Evolutionary conservation across 257 asterid species (phyloP).

Genomic region (Scutellaria barbata): DNA sequence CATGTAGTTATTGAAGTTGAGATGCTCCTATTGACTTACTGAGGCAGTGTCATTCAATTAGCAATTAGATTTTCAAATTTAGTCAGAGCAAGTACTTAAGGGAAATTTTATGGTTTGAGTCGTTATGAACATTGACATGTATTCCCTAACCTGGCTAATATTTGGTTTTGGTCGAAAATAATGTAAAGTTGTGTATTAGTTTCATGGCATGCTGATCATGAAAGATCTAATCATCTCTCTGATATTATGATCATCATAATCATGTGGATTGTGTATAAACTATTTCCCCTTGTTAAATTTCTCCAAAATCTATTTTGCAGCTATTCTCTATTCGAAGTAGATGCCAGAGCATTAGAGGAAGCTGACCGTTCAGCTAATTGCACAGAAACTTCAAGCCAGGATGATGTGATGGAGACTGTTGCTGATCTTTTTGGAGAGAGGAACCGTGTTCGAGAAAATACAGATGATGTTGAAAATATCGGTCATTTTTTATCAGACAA

Average conservation of each 20-base stretch:
- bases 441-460: slow-evolving; percentile 32
- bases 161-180: not conserved
- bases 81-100: not conserved
- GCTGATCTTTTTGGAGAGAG: slow-evolving; percentile 33
- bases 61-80: not conserved
- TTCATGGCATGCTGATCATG: slow-evolving; percentile 18
- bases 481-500: slow-evolving; percentile 27
- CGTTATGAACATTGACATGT: not conserved
- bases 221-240: not conserved
- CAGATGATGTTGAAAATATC: slow-evolving; percentile 12
- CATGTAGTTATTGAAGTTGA: slow-evolving; percentile 13
- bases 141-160: not conserved
- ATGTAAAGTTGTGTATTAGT: not conserved
- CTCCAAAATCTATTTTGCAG: slow-evolving; percentile 39
- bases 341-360: slow-evolving; percentile 32
- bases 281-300: slow-evolving; percentile 4
- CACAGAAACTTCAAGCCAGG: slow-evolving; percentile 33
- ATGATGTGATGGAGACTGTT: slow-evolving; percentile 34
- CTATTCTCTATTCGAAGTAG: slow-evolving; percentile 43
- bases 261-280: slow-evolving; percentile 8
- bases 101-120: not conserved
- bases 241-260: slow-evolving; percentile 15
- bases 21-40: not conserved
- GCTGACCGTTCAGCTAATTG: slow-evolving; percentile 29
- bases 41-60: slow-evolving; percentile 13